Evolutionary conservation across 768 basidiomycete genomes (phyloP).

Genomic region (Macrocybe gigantea): DNA sequence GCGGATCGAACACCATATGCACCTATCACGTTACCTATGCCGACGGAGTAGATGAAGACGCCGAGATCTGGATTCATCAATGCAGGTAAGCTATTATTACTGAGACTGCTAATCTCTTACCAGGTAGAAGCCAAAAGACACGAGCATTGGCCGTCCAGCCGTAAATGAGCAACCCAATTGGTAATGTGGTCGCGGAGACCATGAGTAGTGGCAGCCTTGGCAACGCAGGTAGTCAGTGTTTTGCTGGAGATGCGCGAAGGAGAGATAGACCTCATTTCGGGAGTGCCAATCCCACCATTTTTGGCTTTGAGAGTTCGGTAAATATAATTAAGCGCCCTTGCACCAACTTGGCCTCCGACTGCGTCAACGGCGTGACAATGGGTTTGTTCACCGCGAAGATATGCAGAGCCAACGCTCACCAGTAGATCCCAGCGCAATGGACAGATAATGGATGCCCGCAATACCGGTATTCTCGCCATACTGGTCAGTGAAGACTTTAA

Average conservation of each 20-base stretch:
- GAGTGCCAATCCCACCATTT: constrained; percentile 47
- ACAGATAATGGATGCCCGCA: constrained; percentile 56
- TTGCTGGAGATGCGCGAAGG: background rate
- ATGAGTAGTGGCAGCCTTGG: constrained; percentile 31
- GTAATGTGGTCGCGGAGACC: constrained; percentile 46
- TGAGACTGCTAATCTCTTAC: constrained; percentile 21
- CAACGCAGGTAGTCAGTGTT: background rate
- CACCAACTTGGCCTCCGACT: constrained; percentile 35
- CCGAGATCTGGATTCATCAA: constrained; percentile 21
- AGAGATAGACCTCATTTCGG: constrained; percentile 39
- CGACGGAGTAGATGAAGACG: constrained; percentile 42
- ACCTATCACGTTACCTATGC: constrained; percentile 28
- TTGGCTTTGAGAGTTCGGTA: constrained; percentile 39
- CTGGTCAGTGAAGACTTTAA: constrained; percentile 42
- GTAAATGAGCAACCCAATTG: constrained; percentile 54
- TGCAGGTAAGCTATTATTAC: background rate
- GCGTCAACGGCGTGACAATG: background rate
- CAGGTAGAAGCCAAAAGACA: constrained; percentile 54
- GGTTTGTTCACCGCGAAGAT: constrained; percentile 6
- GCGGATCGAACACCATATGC: too few relatives aligned
- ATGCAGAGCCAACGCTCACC: constrained; percentile 23
- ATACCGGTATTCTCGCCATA: constrained; percentile 48
- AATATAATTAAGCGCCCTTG: constrained; percentile 38
- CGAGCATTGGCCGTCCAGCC: constrained; percentile 53
- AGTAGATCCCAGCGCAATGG: constrained; percentile 48